Base-by-base conservation (phyloP, 2,329 filamentous ascomycete genomes). In the Aureobasidium sp. region DNA sequence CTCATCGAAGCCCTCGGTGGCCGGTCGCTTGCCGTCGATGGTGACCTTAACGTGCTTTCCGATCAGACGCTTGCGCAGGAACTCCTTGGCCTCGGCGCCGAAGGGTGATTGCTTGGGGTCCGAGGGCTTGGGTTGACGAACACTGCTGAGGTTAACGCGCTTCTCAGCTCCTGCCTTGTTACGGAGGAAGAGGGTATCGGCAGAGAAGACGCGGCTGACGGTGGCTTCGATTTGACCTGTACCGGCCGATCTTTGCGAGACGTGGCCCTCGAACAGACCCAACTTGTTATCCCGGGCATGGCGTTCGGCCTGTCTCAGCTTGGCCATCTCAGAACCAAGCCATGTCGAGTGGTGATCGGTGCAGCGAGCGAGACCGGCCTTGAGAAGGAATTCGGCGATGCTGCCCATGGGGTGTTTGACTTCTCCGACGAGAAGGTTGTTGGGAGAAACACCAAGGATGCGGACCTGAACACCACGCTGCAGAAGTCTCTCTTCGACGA, bases 331-430 rank as follows among this genome's bases (percentile, higher is more conserved):
- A 54, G 85, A 79, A 48, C 94, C 94, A 12, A 99, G 83, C 77
- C 97, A 81, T 42, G 91, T 95, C 0, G 93, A 96, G 78, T 99
- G 94, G 76, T 94, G 92, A 75, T 99, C 94, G 66, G 92, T 91
- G 79, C 93, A 97, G 70, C 91, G 85, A 44, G 93, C 94, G 61
- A 97, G 81, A 68, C 94, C 94, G 59, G 91, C 90, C 69, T 93
- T 86, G 48, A 99, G 85, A 47, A 99, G 76, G 74, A 96, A 95
- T 67, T 90, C 90, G 65, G 92, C 91, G 73, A 99, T 96, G 75
- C 91, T 96, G 65, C 94, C 94, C 27, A 76, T 71, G 31, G 92
- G 92, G 77, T 99, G 94, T 66, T 92, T 82, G 47, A 99, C 82
- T 54, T 86, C 85, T 62, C 89, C 94, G 60, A 99, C 86, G n/a